Evolutionary conservation across 208 protist species (phyloP), one percentile per base, ranked within the genome.

Genomic region (Leptomonas seymouri): DNA sequence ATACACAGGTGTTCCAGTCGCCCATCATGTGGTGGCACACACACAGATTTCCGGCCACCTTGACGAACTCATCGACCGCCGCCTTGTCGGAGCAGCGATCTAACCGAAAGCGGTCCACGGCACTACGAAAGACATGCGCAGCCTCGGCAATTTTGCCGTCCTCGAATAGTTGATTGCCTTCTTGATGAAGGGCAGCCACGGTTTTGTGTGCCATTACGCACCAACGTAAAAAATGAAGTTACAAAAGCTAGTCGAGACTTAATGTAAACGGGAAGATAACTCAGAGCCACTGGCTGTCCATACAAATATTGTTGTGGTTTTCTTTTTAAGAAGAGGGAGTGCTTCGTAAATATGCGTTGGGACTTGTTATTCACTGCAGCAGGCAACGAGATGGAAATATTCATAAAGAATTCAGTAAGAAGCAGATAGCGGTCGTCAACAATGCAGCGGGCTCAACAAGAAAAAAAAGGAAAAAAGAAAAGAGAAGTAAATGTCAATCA

Each of bases 1-100:
- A 27, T 15, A 87, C 50, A 55, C 78, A 84, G 31, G 21, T 54
- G 63, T 81, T 58, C 45, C 66, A 73, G 56, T 79, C 49, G 23
- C 55, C 61, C 53, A 48, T 71, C 8, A 59, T 18, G 60, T 87
- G 68, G 27, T 76, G 57, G 50, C 78, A 83, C 14, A 84, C 69
- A 28, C 78, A 81, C 44, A 83, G 57, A 50, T 77, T 81, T 18
- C 82, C 78, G 0, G 82, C 82, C 25, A 80, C 63, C 67, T 80
- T 75, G 9, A 84, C 82, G 46, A 82, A 84, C 74, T 79, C 78
- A 21, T 81, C 82, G 12, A 87, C 69, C 9, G 68, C 50, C 5
- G 64, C 45, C 15, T 67, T 55, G 25, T 69, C 71, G 27, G 71
- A 60, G 44, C 55, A n/a, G 18, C 53, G 69, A 34, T 83, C 69